A percentile compares a stretch with the other conserved stretches of the same genome.
Conservation (phyloP, 495 filamentous ascomycete species). For the Trichoderma orchidacearum region DNA sequence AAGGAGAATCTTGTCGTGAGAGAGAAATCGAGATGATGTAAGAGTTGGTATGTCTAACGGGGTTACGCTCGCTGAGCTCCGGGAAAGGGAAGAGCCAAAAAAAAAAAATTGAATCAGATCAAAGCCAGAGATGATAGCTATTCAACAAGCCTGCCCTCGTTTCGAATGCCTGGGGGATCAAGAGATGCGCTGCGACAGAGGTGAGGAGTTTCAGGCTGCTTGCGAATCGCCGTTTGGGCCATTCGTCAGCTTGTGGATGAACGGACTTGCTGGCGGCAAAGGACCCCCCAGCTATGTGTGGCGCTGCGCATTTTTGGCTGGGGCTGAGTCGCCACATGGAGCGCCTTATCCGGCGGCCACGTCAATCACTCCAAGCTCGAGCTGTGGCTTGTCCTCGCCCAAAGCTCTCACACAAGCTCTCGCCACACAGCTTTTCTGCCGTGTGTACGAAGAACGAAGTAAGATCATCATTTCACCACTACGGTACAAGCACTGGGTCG, state of each 20-base stretch:
- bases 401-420: not conserved
- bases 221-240: not conserved
- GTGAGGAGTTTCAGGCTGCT: not conserved
- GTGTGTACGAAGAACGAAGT: not conserved
- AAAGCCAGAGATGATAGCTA: not conserved
- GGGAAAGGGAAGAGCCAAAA: not conserved
- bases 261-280: not conserved
- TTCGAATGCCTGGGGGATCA: not conserved
- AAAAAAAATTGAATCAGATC: not conserved
- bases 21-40: not conserved
- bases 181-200: not conserved
- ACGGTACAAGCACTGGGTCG: too few species aligned
- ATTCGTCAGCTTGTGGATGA: conserved; percentile 1
- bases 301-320: not conserved
- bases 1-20: not conserved
- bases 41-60: not conserved
- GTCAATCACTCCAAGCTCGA: not conserved
- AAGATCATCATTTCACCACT: too few species aligned
- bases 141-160: not conserved
- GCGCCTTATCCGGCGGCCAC: not conserved
- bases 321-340: not conserved
- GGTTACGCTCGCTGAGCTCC: not conserved
- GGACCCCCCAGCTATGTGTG: not conserved
- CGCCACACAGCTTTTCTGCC: not conserved
- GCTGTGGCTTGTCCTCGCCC: not conserved